Percentiles rank a stretch among this genome's conserved stretches.
Evolutionary conservation across 2,329 filamentous ascomycete species (phyloP).

Genomic region (Colletotrichum falcatum): DNA sequence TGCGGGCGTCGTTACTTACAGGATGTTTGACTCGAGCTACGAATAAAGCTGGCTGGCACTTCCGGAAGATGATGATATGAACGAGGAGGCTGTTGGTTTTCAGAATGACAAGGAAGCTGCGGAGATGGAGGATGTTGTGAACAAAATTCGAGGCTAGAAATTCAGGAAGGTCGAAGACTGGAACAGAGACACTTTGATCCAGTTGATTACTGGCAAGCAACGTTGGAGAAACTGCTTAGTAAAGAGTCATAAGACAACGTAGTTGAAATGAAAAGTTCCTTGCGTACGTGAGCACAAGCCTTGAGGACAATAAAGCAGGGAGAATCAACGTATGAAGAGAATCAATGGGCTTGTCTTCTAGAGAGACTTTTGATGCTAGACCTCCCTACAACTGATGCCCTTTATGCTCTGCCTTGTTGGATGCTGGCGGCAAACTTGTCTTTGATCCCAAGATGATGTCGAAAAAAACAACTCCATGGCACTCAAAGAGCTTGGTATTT

Average conservation of each 20-base stretch:
- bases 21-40: constrained; percentile 23
- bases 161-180: constrained; percentile 9
- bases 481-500: neutral
- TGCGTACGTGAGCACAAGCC: no score
- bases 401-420: neutral
- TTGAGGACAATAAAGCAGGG: no score
- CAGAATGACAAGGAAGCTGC: constrained; percentile 7
- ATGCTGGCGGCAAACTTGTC: neutral
- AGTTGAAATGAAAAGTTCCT: no score
- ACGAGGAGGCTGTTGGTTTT: neutral
- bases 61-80: neutral
- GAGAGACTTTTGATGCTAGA: neutral
- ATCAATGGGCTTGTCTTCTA: neutral
- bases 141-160: constrained; percentile 1
- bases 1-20: constrained; percentile 1
- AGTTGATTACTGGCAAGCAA: constrained; percentile 14
- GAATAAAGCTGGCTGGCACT: neutral
- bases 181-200: constrained; percentile 13
- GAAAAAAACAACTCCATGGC: neutral
- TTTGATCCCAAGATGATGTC: neutral
- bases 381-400: neutral
- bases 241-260: no score
- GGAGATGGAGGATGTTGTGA: constrained; percentile 16
- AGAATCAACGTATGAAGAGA: no score
- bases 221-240: no score